Evolutionary conservation across 306 rosid species (phyloP).

Genomic region (Glycine tomentella): DNA sequence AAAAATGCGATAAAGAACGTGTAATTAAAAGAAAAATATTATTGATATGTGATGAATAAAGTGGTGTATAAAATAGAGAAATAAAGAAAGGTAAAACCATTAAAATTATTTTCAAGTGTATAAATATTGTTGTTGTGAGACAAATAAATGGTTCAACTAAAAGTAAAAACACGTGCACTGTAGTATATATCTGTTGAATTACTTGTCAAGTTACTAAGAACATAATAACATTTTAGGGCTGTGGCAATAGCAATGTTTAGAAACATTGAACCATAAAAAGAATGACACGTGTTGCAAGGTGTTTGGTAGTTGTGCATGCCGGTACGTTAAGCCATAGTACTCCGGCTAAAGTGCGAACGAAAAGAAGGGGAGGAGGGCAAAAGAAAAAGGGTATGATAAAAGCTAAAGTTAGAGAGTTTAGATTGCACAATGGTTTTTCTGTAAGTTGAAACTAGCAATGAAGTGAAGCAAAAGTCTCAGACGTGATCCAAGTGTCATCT

Average conservation of each 20-base stretch:
- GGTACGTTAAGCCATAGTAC: constrained; percentile 58
- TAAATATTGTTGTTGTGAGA: neutral
- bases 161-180: neutral
- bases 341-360: constrained; percentile 46
- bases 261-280: constrained; percentile 14
- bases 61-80: no score
- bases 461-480: constrained; percentile 81
- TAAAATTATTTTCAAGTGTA: neutral
- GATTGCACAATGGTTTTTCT: constrained; percentile 37
- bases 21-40: neutral
- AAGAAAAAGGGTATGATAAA: constrained; percentile 37
- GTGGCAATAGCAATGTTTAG: neutral
- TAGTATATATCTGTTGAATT: neutral
- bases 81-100: no score
- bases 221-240: neutral
- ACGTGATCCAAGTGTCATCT: constrained; percentile 70
- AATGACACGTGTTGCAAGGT: constrained; percentile 49
- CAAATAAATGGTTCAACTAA: neutral
- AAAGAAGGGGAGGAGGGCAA: neutral
- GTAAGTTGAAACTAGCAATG: constrained; percentile 57
- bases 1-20: no score
- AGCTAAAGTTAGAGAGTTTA: constrained; percentile 30
- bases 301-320: constrained; percentile 59
- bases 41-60: neutral
- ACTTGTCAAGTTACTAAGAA: neutral